Base-by-base conservation (phyloP, 345 rosid species). In the Rhodamnia argentea region DNA sequence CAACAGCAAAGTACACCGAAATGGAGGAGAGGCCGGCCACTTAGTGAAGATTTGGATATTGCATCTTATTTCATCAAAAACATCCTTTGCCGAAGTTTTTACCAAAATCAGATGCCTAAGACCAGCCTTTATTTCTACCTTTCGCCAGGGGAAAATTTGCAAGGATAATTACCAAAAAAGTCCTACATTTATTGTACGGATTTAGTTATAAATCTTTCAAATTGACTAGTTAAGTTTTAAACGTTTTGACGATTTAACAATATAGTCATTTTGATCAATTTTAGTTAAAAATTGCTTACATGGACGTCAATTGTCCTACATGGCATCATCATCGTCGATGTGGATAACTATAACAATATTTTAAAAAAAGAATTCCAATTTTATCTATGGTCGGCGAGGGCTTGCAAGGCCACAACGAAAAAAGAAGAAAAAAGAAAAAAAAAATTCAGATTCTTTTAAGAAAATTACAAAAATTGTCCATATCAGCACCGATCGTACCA, bases 241-340 rank as follows among this genome's bases (percentile, higher is more conserved):
- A 57, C 0, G 0, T 24, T 10, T 57, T 23, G 13, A 24, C 2
- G 26, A 57, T 57, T 10, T 24, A 13, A 1, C 60, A 10, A 57
- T 57, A 10, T 24, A 57, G 60, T 57, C 6, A 57, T 57, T 57
- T 57, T 24, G 6, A n/a, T 12, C n/a, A 56, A 23, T 56, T 56
- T 56, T 56, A 5, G 60, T 0, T 2, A 10, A 57, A 57, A 57
- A 57, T 57, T 0, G 1, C 13, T 24, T 23, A 23, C 2, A 0
- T 57, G 0, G 24, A 56, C n/a, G 10, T 10, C 20, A 0, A 27
- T 5, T 59, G 8, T 59, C 15, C n/a, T n/a, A 5, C 8, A 0
- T 59, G 8, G 0, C 16, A 59, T 1, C 1, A 7, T n/a, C 0
- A 3, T 5, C 6, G 13, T 26, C n/a, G 15, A 26, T 1, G 13